A percentile compares a stretch with the other conserved stretches of the same genome.
Evolutionary conservation across 495 filamentous ascomycete species (phyloP).

Genomic region (Cudoniella acicularis): DNA sequence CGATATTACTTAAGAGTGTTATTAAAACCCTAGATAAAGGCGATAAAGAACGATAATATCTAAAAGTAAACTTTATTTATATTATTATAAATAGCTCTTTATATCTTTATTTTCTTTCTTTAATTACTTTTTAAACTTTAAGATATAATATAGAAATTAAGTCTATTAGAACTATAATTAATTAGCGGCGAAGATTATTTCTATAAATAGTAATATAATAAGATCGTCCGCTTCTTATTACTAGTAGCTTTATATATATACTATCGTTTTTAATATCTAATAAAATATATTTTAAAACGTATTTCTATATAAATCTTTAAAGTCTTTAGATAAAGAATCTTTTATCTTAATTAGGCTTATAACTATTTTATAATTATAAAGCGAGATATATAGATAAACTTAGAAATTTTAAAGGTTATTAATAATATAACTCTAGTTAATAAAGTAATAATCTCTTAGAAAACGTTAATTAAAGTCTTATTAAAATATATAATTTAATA

Average conservation of each 20-base stretch:
- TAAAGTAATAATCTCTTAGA: slow-evolving; percentile 1
- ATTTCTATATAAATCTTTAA: slow-evolving; percentile 4
- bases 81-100: slow-evolving; percentile 7
- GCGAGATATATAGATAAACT: slow-evolving; percentile 4
- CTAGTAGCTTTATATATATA: slow-evolving; percentile 7
- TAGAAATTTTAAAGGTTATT: background rate
- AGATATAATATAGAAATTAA: slow-evolving; percentile 10
- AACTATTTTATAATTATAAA: slow-evolving; percentile 3
- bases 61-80: slow-evolving; percentile 4
- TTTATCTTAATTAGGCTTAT: slow-evolving; percentile 7
- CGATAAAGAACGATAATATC: background rate
- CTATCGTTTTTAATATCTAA: background rate
- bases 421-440: slow-evolving; percentile 2
- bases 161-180: background rate
- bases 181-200: slow-evolving; percentile 9
- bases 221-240: slow-evolving; percentile 11
- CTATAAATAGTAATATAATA: slow-evolving; percentile 6
- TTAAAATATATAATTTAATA: slow-evolving; percentile 5
- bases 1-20: background rate
- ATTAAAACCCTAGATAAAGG: background rate
- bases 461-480: background rate
- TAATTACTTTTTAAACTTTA: slow-evolving; percentile 10
- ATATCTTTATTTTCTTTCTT: slow-evolving; percentile 3
- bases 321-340: slow-evolving; percentile 2
- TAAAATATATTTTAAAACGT: slow-evolving; percentile 1